A percentile compares a stretch with the other conserved stretches of the same genome.
Evolutionary conservation across 768 basidiomycete species (phyloP).

Genomic region (Astraeus odoratus): DNA sequence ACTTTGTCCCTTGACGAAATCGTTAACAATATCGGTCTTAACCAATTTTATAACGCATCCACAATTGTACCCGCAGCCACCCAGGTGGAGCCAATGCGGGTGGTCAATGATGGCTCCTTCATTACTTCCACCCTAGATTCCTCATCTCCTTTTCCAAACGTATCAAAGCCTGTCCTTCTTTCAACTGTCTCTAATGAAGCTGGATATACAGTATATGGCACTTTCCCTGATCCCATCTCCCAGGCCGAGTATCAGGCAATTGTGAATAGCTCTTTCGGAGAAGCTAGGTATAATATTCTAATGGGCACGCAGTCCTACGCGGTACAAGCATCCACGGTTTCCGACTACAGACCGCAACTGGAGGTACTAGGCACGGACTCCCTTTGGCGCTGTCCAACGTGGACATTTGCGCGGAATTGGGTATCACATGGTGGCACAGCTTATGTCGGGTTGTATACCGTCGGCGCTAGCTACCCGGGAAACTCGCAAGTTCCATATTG

Average conservation of each 20-base stretch:
- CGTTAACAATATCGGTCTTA: conserved; percentile 41
- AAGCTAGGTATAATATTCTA: conserved; percentile 35
- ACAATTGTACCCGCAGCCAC: conserved; percentile 47
- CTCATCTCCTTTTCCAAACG: conserved; percentile 49
- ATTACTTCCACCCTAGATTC: conserved; percentile 62
- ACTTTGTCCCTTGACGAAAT: conserved; percentile 44
- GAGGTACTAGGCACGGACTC: conserved; percentile 60
- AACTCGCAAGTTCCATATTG: conserved; percentile 55
- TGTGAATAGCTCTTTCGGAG: conserved; percentile 41
- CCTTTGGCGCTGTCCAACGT: conserved; percentile 62
- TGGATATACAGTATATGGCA: conserved; percentile 49
- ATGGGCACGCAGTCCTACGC: conserved; percentile 43
- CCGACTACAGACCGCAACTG: conserved; percentile 42
- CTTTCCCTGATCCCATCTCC: conserved; percentile 34
- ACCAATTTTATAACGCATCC: conserved; percentile 36
- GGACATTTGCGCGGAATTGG: conserved; percentile 68
- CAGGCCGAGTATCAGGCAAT: conserved; percentile 31
- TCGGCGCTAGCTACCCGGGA: conserved; percentile 67
- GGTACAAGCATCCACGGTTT: conserved; percentile 19
- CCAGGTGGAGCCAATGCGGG: conserved; percentile 48
- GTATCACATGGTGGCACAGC: conserved; percentile 54
- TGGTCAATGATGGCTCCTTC: conserved; percentile 60
- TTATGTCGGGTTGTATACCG: conserved; percentile 58
- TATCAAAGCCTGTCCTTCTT: conserved; percentile 61
- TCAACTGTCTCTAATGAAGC: conserved; percentile 72